Base-by-base conservation (phyloP, 176 grass and related monocot genomes). In the Dactylis glomerata region DNA sequence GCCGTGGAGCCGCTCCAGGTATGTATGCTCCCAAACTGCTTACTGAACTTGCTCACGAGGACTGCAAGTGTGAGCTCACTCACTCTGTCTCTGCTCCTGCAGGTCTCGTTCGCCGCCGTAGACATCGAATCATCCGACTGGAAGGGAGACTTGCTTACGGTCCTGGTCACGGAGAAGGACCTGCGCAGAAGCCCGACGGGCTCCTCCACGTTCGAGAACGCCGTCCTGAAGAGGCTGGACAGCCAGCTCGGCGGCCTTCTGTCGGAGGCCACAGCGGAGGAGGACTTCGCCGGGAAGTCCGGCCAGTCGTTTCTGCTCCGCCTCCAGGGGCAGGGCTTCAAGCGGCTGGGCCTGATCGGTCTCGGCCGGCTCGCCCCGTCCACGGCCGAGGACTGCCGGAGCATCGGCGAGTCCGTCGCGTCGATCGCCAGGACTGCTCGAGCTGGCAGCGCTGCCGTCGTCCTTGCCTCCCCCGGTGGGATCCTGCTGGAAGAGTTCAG, bases 81-180 rank as follows among this genome's bases (percentile, higher is more conserved):
- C 27, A 71, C n/a, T 6, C 27, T 63, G 70, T 13, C 2, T 89
- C 1, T 20, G 62, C 30, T 50, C 24, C 1, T 76, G 73, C 44
- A 95, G 96, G 82, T 98, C 69, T 61, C 70, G 1, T 95, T 98
- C 61, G 71, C 89, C 8, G 89, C 91, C 0, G 87, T 92, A 79
- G 91, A 90, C 50, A 22, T 91, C 71, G 83, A 98, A 76, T 85
- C 88, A 85, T 90, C 81, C 13, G 81, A 86, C 23, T 95, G 91
- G 93, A 90, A 98, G 68, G 96, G 96, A 68, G 96, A 98, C 57
- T 57, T 95, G 26, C 93, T 98, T 26, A 75, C 83, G 5, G 75
- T 98, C 12, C 91, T 89, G 7, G 96, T 95, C 40, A 92, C 89
- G 8, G 96, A 98, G 54, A 92, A 92, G 34, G 96, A 98, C 74